phyloP scores from a whole-genome alignment of 2,329 filamentous ascomycete species.

The Xylaria multiplex region DNA sequence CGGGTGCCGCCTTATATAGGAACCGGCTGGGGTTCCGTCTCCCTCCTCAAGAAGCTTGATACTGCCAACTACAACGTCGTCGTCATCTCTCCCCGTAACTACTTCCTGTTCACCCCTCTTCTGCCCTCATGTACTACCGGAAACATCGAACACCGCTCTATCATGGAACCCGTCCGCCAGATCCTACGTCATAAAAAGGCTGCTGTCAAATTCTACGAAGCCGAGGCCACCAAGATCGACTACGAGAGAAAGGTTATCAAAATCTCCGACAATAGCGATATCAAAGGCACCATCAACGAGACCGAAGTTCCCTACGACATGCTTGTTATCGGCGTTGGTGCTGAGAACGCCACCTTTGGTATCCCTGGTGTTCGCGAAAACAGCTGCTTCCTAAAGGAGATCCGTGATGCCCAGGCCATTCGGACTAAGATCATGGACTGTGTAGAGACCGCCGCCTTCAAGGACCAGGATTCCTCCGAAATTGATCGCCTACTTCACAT shows the following conservation, averaged over 20 bases:
- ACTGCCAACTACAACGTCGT: constrained; percentile 99
- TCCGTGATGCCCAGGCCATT: constrained; percentile 93
- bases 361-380: constrained; percentile 95
- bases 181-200: constrained; percentile 96
- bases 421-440: constrained; percentile 99
- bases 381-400: constrained; percentile 98
- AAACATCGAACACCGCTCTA: constrained; percentile 97
- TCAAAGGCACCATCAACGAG: constrained; percentile 82
- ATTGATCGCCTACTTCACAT: constrained; percentile 95
- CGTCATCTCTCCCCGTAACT: constrained; percentile 97
- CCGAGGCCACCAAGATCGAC: constrained; percentile 95
- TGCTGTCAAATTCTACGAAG: constrained; percentile 96
- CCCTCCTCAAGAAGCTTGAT: constrained; percentile 97
- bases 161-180: constrained; percentile 98
- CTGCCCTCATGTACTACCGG: constrained; percentile 97
- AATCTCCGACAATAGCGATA: constrained; percentile 91
- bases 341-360: constrained; percentile 98
- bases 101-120: constrained; percentile 98
- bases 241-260: constrained; percentile 87
- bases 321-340: constrained; percentile 96
- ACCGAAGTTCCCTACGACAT: constrained; percentile 98
- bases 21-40: constrained; percentile 95
- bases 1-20: constrained; percentile 61
- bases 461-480: constrained; percentile 89
- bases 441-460: constrained; percentile 97